Evolutionary conservation across 345 rosid species (phyloP), one percentile per base, ranked within the genome.

Genomic region (Mercurialis annua): DNA sequence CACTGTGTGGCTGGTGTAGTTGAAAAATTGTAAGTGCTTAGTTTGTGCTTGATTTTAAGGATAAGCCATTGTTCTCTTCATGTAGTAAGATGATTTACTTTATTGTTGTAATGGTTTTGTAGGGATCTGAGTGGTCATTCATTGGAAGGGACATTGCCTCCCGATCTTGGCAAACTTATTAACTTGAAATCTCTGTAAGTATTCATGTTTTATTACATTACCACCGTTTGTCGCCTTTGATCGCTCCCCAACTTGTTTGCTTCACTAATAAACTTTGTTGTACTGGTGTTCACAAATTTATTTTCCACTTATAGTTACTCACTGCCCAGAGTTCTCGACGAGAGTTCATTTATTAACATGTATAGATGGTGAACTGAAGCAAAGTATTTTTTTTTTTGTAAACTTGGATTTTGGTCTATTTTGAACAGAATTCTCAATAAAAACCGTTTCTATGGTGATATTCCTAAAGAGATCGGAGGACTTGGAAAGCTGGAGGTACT

Each of bases 141-240:
- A 30, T 70, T 93, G 73, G 76, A 81, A 79, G 96, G 98, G 63
- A 80, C 86, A n/a, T 75, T 90, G 72, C 78, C 90, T 3, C 86
- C 91, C 1, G 97, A 82, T 78, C 81, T 93, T 46, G 87, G 90
- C 64, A 86, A 86, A 77, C 78, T 93, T 60, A 71, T 61, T 59
- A 79, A 84, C 75, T 74, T 93, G 70, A 83, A 66, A 83, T 89
- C 80, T 71, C 80, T 93, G 97, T 90, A 86, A 89, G 90, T 10
- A 54, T 50, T 51, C 64, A 24, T 9, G 11, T 14, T 40, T 3
- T 9, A 36, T 36, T n/a, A n/a, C n/a, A 36, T 36, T 36, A 9
- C 40, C 40, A 36, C 9, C 4, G 40, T 3, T 36, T 36, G 40
- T 36, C 9, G 4, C 9, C 9, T 36, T 36, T 36, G 4, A 36